Conservation (phyloP, 352 stramenopile genomes). For the Pythium monospermum region DNA sequence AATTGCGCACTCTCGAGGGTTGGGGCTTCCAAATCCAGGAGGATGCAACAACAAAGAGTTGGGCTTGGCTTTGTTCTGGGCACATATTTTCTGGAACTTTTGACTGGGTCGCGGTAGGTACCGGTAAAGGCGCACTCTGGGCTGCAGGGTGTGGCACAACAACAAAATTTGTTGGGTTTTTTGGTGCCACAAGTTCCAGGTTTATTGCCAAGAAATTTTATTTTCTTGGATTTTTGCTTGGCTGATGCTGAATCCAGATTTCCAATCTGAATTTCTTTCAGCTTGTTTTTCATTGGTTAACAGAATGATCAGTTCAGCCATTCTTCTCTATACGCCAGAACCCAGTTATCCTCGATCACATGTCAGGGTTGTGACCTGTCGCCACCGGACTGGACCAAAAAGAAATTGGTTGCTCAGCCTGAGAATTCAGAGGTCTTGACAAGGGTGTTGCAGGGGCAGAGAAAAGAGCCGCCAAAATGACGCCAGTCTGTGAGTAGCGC, state of each 20-base stretch:
- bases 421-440: background rate
- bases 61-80: too few relatives aligned
- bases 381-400: background rate
- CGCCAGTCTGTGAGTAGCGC: conserved; percentile 5
- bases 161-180: too few relatives aligned
- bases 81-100: background rate
- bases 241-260: background rate
- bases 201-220: background rate
- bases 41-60: too few relatives aligned
- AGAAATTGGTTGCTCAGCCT: background rate
- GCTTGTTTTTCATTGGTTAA: too few relatives aligned
- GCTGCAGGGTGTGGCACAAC: too few relatives aligned
- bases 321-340: too few relatives aligned
- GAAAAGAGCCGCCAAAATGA: background rate
- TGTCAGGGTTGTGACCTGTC: conserved; percentile 10
- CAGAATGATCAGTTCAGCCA: background rate
- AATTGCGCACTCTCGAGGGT: too few relatives aligned
- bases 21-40: too few relatives aligned
- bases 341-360: background rate
- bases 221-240: background rate
- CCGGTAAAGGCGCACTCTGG: too few relatives aligned
- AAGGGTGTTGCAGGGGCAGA: background rate
- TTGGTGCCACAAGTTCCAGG: background rate
- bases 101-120: background rate
- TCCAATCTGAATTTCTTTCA: too few relatives aligned